phyloP scores from a whole-genome alignment of 2,329 filamentous ascomycete species.

The Aspergillus sergii region DNA sequence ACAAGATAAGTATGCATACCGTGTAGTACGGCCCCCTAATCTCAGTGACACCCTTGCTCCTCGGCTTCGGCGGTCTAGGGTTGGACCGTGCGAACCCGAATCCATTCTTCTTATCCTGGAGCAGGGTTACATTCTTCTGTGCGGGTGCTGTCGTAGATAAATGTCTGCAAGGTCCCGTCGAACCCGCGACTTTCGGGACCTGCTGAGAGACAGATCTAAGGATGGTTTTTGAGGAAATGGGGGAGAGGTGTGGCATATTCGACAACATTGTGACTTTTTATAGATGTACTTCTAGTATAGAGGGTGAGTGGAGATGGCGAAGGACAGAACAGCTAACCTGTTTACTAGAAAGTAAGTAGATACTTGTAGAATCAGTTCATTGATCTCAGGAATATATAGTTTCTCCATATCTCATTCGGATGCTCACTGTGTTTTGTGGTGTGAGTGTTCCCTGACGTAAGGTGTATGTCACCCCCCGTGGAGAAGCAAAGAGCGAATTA shows the following conservation, averaged over 20 bases:
- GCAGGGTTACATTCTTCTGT: constrained; percentile 35
- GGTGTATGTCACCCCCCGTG: neutral
- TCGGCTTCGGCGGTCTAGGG: constrained; percentile 51
- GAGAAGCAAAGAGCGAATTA: neutral
- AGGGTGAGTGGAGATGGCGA: neutral
- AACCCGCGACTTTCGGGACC: constrained; percentile 12
- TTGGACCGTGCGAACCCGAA: constrained; percentile 58
- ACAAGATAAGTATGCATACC: constrained; percentile 25
- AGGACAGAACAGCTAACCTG: neutral
- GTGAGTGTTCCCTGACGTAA: neutral
- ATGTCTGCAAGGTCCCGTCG: constrained; percentile 11
- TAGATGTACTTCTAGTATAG: too few species aligned
- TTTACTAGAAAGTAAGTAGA: neutral
- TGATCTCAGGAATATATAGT: neutral
- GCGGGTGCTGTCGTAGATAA: constrained; percentile 23
- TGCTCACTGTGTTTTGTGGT: neutral
- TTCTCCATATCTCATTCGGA: neutral
- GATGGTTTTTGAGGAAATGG: constrained; percentile 11
- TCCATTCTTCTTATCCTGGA: constrained; percentile 53
- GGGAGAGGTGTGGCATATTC: neutral
- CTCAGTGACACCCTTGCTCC: constrained; percentile 55
- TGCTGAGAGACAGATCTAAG: constrained; percentile 10
- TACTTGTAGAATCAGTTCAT: too few species aligned
- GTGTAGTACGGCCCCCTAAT: constrained; percentile 61
- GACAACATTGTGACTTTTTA: constrained; percentile 13